Percentiles rank a stretch among this genome's conserved stretches.
phyloP scores from a whole-genome alignment of 495 filamentous ascomycete genomes.

The Hypoxylon perforatum region DNA sequence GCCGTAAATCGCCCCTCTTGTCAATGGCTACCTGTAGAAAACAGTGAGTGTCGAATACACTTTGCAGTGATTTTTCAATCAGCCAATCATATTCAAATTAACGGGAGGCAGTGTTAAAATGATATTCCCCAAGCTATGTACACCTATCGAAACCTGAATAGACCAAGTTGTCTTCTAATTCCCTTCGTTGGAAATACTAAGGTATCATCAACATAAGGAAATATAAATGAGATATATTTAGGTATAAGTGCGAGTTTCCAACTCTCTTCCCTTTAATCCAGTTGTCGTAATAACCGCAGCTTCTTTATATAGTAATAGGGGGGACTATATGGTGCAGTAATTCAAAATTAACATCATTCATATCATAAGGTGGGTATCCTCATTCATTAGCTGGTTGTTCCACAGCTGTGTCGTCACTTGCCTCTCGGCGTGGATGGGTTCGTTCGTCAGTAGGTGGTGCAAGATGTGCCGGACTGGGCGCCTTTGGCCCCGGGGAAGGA shows the following conservation, averaged over 20 bases:
- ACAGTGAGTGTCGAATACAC: too few relatives aligned
- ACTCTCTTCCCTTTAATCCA: neutral
- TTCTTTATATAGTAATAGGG: too few relatives aligned
- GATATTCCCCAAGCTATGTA: slow-evolving; percentile 4
- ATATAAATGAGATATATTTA: slow-evolving; percentile 10
- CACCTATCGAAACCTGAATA: neutral
- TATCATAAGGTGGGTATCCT: neutral
- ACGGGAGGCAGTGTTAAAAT: neutral
- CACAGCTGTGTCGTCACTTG: slow-evolving; percentile 29
- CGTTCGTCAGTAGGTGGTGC: slow-evolving; percentile 16
- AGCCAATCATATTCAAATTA: neutral
- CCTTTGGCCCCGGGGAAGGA: slow-evolving; percentile 21
- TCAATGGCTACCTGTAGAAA: too few relatives aligned
- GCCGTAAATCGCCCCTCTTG: too few relatives aligned
- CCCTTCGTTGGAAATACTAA: slow-evolving; percentile 9
- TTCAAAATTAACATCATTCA: slow-evolving; percentile 2
- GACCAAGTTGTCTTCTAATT: neutral
- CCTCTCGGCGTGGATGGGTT: slow-evolving; percentile 11
- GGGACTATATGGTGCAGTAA: neutral
- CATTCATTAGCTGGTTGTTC: slow-evolving; percentile 12
- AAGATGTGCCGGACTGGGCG: slow-evolving; percentile 26
- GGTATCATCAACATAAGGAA: slow-evolving; percentile 28
- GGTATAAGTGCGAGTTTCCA: neutral
- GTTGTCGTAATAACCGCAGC: neutral
- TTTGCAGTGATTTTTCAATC: too few relatives aligned